phyloP scores from a whole-genome alignment of 345 rosid genomes.

The Pistacia vera region DNA sequence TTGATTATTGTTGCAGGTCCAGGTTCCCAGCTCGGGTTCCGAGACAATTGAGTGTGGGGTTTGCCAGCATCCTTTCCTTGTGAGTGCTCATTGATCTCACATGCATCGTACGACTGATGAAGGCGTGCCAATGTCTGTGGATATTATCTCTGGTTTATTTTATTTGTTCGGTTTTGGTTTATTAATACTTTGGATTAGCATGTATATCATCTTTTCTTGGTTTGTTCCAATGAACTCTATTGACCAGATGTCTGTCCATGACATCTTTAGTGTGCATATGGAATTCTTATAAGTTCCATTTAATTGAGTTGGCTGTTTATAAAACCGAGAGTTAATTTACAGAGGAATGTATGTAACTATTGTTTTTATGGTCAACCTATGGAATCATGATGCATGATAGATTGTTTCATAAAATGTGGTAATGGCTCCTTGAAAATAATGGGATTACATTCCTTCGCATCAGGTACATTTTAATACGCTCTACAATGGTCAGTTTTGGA shows the following conservation, averaged over 20 bases:
- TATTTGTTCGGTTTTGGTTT: conserved; percentile 16
- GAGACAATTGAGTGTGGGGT: conserved; percentile 99
- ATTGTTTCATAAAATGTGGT: not conserved
- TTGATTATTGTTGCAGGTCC: conserved; percentile 61
- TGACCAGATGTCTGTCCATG: not conserved
- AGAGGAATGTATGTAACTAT: not conserved
- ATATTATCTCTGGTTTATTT: not conserved
- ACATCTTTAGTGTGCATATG: conserved; percentile 5
- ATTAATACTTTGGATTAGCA: conserved; percentile 21
- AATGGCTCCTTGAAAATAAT: too few relatives aligned
- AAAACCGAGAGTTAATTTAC: not conserved
- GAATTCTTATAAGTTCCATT: not conserved
- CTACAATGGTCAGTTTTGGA: too few relatives aligned
- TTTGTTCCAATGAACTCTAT: conserved; percentile 12
- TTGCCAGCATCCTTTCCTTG: conserved; percentile 95
- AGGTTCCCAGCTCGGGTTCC: conserved; percentile 97
- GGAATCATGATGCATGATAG: not conserved
- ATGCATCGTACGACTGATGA: not conserved
- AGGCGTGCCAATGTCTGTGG: not conserved
- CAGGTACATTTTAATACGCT: too few relatives aligned
- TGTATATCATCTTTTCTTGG: conserved; percentile 18
- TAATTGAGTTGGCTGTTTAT: conserved; percentile 1
- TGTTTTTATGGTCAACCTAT: not conserved
- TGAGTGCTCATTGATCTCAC: conserved; percentile 68
- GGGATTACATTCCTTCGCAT: too few relatives aligned